Conservation (phyloP, 441 rosid species). For the Kokia cookei region DNA sequence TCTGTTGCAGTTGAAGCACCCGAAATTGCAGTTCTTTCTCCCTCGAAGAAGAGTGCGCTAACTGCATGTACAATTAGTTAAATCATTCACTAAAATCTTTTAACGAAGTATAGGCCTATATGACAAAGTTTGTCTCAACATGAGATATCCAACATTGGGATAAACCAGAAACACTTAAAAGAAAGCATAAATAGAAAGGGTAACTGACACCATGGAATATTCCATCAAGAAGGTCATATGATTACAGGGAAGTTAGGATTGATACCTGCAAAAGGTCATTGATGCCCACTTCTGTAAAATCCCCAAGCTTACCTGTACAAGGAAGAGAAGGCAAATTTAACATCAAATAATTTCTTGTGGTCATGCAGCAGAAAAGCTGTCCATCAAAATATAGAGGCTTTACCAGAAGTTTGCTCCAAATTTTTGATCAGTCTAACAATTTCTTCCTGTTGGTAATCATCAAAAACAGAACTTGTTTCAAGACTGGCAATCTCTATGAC, state of each 20-base stretch:
- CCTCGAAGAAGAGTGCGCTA: constrained; percentile 39
- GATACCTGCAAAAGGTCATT: constrained; percentile 65
- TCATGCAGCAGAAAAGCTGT: neutral
- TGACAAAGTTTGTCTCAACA: neutral
- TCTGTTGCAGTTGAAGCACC: constrained; percentile 64
- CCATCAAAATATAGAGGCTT: constrained; percentile 8
- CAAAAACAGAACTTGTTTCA: constrained; percentile 3
- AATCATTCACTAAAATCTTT: neutral
- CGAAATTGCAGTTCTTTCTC: constrained; percentile 76
- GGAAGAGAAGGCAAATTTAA: constrained; percentile 2
- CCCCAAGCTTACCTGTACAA: constrained; percentile 58
- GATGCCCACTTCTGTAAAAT: constrained; percentile 37
- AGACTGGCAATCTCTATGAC: neutral
- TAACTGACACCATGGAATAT: neutral
- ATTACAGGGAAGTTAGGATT: neutral
- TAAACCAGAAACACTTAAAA: neutral
- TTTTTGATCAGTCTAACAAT: constrained; percentile 67
- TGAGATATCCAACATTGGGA: neutral
- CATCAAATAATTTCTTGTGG: neutral
- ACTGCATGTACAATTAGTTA: constrained; percentile 35
- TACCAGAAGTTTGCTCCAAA: constrained; percentile 84
- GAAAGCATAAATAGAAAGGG: neutral
- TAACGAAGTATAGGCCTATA: neutral
- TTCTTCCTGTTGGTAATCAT: constrained; percentile 67
- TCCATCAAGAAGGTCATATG: neutral